Percentiles rank a stretch among this genome's conserved stretches.
These are phyloP conservation scores for Termitomyces sp. DNA, from an alignment of 768 basidiomycete genomes.

Conservation along the genomic window DNA sequence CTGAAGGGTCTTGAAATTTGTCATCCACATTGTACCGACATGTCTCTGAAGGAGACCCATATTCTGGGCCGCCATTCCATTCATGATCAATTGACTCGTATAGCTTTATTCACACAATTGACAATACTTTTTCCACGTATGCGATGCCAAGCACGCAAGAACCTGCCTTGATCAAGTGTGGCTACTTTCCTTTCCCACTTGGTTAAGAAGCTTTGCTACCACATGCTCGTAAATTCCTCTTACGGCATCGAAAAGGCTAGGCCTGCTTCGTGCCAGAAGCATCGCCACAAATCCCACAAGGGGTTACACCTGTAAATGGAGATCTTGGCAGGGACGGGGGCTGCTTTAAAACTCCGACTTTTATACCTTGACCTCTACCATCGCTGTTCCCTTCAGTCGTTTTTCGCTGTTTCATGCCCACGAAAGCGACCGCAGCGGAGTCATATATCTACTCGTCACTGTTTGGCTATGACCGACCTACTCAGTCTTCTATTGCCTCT, in stretches of 20 bases:
- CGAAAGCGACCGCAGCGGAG: constrained; percentile 7
- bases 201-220: background rate
- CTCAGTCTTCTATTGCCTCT: constrained; percentile 1
- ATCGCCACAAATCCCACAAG: constrained; percentile 2
- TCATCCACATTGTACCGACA: background rate
- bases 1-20: background rate
- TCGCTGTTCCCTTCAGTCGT: background rate
- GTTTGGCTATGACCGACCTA: constrained; percentile 2
- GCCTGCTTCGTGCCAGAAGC: background rate
- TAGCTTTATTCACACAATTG: background rate
- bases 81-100: background rate
- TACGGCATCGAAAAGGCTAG: background rate
- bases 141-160: background rate
- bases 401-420: constrained; percentile 8
- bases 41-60: background rate
- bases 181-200: background rate
- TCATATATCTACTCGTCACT: background rate
- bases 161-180: background rate
- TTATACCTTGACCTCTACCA: constrained; percentile 3
- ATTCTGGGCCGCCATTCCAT: background rate
- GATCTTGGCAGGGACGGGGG: constrained; percentile 9
- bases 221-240: background rate
- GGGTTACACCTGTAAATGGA: background rate
- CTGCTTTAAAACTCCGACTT: constrained; percentile 9
- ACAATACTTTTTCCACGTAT: background rate